Base-by-base conservation (phyloP, 2,329 filamentous ascomycete genomes). In the Aspergillus sp. region DNA sequence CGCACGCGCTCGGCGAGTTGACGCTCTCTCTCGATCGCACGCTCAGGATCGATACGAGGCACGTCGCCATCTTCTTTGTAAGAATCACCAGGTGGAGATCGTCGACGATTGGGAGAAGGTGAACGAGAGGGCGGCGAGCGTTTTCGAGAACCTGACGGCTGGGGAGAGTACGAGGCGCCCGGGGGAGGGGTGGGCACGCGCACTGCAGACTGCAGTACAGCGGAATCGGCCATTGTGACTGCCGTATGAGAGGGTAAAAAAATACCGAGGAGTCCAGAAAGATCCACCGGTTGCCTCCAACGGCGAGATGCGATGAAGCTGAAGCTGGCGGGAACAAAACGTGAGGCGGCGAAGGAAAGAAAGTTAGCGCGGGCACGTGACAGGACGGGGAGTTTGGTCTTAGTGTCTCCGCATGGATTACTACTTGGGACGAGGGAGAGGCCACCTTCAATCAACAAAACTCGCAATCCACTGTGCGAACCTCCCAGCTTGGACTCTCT, bases 161-260 rank as follows among this genome's bases (percentile, higher is more conserved):
- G 72, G 54, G 77, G 72, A 58, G 76, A 73, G 70, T 78, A 71
- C 59, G 77, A 71, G 60, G 72, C 65, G 58, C 73, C 75, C 42
- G 76, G 77, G 20, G 75, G 77, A 50, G 81, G 81, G 35, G 82
- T 83, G 45, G 82, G 82, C 57, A 84, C 76, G 59, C 82, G 80
- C 57, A 84, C 81, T 45, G 82, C 82, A 30, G 79, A 81, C 56
- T 80, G 77, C 51, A 81, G 70, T 59, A 78, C 71, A 49, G 76
- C 69, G 48, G 73, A 63, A 53, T 76, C 75, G 47, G 72, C 70
- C 74, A 77, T 77, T 49, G 47, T 65, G 54, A 30, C 51, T 42
- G 47, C 36, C 47, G 50, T 17, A 11, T 46, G 13, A 14, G 16
- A 19, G 19, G n/a, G 10, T 17, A 14, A 14, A 11, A 30, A 30